Conservation (phyloP, 2,329 filamentous ascomycete genomes). For the Sclerotinia sclerotiorum region DNA sequence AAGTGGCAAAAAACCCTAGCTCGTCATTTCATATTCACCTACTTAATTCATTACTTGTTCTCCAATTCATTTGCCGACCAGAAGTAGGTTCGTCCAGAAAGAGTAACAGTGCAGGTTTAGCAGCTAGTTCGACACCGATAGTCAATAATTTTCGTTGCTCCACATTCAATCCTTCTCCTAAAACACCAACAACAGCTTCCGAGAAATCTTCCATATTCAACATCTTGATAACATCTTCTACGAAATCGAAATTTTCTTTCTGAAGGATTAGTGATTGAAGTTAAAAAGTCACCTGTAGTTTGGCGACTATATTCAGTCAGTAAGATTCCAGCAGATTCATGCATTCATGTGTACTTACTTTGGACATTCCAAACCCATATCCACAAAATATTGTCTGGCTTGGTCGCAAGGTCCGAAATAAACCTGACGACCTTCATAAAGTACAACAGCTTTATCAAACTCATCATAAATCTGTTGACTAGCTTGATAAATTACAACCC, state of each 20-base stretch:
- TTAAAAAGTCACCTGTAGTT: constrained; percentile 66
- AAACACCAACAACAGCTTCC: constrained; percentile 87
- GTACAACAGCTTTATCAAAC: constrained; percentile 68
- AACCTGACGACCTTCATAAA: constrained; percentile 70
- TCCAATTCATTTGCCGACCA: too few relatives aligned
- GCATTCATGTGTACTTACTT: constrained; percentile 34
- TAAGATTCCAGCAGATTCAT: neutral
- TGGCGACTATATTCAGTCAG: constrained; percentile 43
- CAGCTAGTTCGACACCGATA: constrained; percentile 93
- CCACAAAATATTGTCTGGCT: constrained; percentile 68
- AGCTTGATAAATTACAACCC: constrained; percentile 73
- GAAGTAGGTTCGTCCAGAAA: constrained; percentile 96
- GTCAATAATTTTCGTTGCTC: constrained; percentile 76
- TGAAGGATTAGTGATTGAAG: constrained; percentile 67
- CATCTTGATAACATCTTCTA: constrained; percentile 87
- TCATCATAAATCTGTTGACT: constrained; percentile 67
- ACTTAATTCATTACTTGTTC: too few relatives aligned
- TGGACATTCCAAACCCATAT: constrained; percentile 69
- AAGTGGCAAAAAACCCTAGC: too few relatives aligned
- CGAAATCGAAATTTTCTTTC: constrained; percentile 81
- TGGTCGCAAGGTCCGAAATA: constrained; percentile 66
- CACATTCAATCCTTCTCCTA: constrained; percentile 79
- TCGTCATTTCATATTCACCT: too few relatives aligned
- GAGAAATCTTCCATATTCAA: constrained; percentile 90
- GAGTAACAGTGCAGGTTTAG: constrained; percentile 83